These are phyloP conservation scores for Chenopodium suecicum DNA, from an alignment of 148 eudicot species.

Conservation along the genomic window DNA sequence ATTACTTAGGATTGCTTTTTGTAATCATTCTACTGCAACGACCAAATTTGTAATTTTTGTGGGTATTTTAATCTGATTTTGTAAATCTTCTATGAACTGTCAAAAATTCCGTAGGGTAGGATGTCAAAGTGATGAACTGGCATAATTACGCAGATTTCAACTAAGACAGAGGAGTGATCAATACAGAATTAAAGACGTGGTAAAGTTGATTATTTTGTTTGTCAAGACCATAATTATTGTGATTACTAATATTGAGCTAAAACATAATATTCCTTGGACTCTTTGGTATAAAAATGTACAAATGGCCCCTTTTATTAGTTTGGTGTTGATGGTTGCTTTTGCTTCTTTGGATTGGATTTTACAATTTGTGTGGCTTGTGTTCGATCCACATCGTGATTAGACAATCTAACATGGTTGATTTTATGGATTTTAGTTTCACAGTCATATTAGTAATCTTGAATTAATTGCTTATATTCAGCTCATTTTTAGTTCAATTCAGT, in stretches of 20 bases:
- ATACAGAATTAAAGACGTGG: background rate
- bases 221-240: background rate
- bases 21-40: background rate
- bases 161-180: background rate
- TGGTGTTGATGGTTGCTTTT: no score
- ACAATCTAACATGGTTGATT: no score
- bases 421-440: no score
- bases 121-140: constrained; percentile 5
- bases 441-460: no score
- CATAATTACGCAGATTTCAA: background rate
- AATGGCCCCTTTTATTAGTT: background rate
- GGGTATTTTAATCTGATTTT: background rate
- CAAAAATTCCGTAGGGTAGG: background rate
- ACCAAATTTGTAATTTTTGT: background rate
- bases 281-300: background rate
- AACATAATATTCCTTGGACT: background rate
- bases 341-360: no score
- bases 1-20: background rate
- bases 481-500: no score
- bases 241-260: background rate
- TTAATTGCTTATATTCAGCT: no score
- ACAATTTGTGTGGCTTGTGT: no score
- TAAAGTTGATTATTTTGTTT: background rate
- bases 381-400: no score
- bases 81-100: constrained; percentile 25